A percentile compares a stretch with the other conserved stretches of the same genome.
phyloP scores from a whole-genome alignment of 169 alveolate species.

The Theileria equi region DNA sequence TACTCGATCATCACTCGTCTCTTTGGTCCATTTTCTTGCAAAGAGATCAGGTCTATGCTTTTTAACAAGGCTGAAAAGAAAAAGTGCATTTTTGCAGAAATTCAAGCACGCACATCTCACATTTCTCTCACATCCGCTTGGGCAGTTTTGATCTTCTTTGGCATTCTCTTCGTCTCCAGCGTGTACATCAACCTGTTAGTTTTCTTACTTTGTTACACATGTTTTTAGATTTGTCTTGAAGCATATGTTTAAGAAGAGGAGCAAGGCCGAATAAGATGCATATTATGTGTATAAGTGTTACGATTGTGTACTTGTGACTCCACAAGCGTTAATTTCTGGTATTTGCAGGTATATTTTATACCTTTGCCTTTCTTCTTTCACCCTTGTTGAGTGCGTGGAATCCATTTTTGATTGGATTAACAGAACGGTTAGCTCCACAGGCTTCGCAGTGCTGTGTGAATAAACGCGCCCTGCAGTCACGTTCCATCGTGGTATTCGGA shows the following conservation, averaged over 20 bases:
- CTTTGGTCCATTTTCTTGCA: conserved; percentile 14
- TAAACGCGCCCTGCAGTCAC: conserved; percentile 88
- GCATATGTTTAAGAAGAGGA: neutral
- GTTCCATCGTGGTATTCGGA: conserved; percentile 87
- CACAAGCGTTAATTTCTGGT: neutral
- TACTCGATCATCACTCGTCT: conserved; percentile 20
- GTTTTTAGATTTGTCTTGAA: conserved; percentile 1
- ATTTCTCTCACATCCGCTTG: conserved; percentile 15
- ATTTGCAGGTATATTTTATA: conserved; percentile 3
- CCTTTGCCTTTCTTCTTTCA: conserved; percentile 89
- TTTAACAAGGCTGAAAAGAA: conserved; percentile 3
- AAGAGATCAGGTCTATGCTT: conserved; percentile 5
- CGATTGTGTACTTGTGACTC: neutral
- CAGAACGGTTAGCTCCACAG: conserved; percentile 93
- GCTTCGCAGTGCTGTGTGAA: conserved; percentile 88
- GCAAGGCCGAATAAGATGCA: neutral
- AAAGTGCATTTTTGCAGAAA: neutral
- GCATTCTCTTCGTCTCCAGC: conserved; percentile 13
- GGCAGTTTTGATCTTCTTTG: conserved; percentile 28
- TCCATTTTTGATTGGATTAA: conserved; percentile 89
- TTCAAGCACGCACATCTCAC: conserved; percentile 1
- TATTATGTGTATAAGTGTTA: neutral
- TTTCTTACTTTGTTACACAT: neutral
- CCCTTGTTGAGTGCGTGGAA: conserved; percentile 91
- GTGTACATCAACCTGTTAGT: conserved; percentile 26